Base-by-base conservation (phyloP, 192 early-diverging fungal genomes). In the Backusella macrospora region DNA sequence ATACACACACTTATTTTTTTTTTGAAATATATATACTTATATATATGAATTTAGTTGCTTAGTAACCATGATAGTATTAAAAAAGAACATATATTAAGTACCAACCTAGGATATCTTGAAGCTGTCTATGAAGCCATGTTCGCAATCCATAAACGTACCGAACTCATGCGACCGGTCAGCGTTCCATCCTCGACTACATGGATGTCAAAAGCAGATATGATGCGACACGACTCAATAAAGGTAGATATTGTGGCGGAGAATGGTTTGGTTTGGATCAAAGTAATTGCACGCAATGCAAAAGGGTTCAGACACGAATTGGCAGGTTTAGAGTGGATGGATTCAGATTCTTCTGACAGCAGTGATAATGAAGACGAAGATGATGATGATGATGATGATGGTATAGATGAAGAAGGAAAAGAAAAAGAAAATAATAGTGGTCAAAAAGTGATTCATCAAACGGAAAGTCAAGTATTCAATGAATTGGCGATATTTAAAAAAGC, bases 261-360 rank as follows among this genome's bases (percentile, higher is more conserved):
- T 63, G 84, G 80, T 4, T 73, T 78, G 63, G 80, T 77, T 15
- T 87, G 85, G 86, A 76, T 86, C 26, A 78, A 78, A 67, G 81
- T 84, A 23, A 83, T 84, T 72, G 83, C 84, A 34, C 83, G 85
- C 6, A 87, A 84, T 63, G 76, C 81, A 43, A 80, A 78, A 62
- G 82, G 74, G 21, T 68, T 85, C 21, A 52, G 82, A n/a, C 82
- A 84, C 14, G 86, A 86, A 62, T 80, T 83, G 69, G 82, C 79
- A 9, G 84, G 78, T 7, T 68, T 84, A 72, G 84, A 86, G 48
- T 73, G 72, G 55, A 70, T 78, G 18, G 73, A 65, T 34, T 70
- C 73, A n/a, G 78, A 80, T 4, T 79, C 80, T 14, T 47, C 65
- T 16, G 83, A 82, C 6, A 67, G 76, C 1, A 62, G 62, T 4